Conservation (phyloP, 164 flowering plant genomes). For the Chloranthus sessilifolius region DNA sequence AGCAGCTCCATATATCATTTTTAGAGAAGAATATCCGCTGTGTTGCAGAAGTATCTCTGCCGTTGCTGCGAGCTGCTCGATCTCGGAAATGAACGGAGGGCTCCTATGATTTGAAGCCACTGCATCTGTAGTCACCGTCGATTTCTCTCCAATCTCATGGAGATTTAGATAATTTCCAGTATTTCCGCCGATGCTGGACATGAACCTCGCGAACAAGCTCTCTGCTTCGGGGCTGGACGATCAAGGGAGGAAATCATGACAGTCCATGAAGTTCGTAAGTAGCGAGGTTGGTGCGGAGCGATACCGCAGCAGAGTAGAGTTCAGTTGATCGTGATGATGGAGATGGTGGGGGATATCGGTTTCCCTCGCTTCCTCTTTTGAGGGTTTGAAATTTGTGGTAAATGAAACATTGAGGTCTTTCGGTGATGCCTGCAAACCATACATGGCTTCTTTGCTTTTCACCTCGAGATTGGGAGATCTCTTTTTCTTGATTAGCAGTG, state of each 20-base stretch:
- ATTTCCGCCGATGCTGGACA: conserved; percentile 14
- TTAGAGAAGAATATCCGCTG: conserved; percentile 14
- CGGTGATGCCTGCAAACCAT: conserved; percentile 11
- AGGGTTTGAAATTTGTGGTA: conserved; percentile 17
- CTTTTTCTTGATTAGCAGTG: neutral
- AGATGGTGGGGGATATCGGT: too few species aligned
- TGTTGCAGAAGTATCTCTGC: conserved; percentile 8
- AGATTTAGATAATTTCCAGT: conserved; percentile 14
- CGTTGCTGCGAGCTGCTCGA: conserved; percentile 1
- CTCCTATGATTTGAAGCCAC: conserved; percentile 4
- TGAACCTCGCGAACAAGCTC: conserved; percentile 26
- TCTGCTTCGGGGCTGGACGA: conserved; percentile 31
- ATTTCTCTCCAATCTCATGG: conserved; percentile 14
- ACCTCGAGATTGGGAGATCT: too few species aligned
- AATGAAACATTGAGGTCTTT: conserved; percentile 18
- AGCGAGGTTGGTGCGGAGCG: conserved; percentile 50
- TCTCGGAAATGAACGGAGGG: conserved; percentile 10
- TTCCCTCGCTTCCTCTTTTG: conserved; percentile 17
- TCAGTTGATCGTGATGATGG: conserved; percentile 16
- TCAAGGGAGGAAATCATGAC: conserved; percentile 21
- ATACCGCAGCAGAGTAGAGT: conserved; percentile 33
- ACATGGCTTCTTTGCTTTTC: too few species aligned
- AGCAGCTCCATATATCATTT: conserved; percentile 13
- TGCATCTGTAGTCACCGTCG: neutral
- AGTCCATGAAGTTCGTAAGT: conserved; percentile 21